phyloP scores from a whole-genome alignment of 176 grass and related monocot species.

The Cenchrus fungigraminus region DNA sequence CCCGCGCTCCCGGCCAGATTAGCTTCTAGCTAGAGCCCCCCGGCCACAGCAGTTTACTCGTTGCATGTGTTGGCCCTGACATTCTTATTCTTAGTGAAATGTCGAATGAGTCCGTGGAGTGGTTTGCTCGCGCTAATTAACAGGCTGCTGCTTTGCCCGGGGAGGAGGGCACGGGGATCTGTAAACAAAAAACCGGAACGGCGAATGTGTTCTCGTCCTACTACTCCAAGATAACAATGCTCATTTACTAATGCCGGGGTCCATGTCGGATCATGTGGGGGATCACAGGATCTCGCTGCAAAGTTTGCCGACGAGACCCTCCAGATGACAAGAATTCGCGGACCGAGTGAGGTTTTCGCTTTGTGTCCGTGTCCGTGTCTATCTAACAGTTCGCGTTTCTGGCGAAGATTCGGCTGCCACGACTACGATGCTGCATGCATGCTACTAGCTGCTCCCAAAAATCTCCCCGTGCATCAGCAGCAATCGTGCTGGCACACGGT shows the following conservation, averaged over 20 bases:
- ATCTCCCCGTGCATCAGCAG: background rate
- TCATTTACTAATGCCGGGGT: background rate
- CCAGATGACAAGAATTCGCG: background rate
- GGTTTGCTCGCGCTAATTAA: background rate
- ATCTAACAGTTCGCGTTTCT: background rate
- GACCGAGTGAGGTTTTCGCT: background rate
- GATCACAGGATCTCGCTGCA: background rate
- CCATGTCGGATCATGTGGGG: constrained; percentile 1
- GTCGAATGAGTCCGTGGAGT: background rate
- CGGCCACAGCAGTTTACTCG: background rate
- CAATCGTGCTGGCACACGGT: background rate
- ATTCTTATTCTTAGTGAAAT: no score
- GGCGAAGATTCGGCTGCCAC: constrained; percentile 13
- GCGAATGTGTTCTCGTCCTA: background rate
- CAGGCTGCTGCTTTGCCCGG: background rate
- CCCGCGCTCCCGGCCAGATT: background rate
- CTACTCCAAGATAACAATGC: no score
- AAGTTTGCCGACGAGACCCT: background rate
- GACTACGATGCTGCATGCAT: background rate
- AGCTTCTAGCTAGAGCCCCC: background rate
- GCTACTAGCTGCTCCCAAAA: background rate
- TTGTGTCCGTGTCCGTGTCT: background rate
- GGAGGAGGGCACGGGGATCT: background rate
- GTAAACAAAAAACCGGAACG: background rate
- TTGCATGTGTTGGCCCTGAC: background rate